Conservation (phyloP, 768 basidiomycete species). For the Hygrophorus pudorinus region DNA sequence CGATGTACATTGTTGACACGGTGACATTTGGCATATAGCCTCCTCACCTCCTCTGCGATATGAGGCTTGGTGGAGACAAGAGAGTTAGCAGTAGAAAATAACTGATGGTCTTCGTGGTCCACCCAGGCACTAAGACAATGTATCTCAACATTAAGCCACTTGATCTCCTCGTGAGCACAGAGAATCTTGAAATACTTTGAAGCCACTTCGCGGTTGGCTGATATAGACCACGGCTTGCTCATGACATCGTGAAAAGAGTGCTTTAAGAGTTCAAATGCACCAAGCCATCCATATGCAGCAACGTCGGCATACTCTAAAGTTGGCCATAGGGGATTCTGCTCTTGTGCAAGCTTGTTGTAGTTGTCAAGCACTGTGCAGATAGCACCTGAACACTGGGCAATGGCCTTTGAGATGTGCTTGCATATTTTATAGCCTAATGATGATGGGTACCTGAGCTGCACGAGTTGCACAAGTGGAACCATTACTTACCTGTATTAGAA, state of each 20-base stretch:
- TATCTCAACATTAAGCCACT: neutral
- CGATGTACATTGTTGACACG: too few species aligned
- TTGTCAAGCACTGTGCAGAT: neutral
- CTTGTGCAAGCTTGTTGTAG: neutral
- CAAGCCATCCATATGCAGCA: neutral
- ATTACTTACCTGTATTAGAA: neutral
- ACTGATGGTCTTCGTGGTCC: too few species aligned
- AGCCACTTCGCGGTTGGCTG: too few species aligned
- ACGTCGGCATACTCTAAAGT: neutral
- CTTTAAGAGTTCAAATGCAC: neutral
- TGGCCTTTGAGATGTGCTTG: neutral
- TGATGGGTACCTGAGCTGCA: neutral
- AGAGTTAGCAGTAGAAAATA: too few species aligned
- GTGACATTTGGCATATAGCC: neutral
- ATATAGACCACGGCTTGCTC: neutral
- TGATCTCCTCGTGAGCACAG: neutral
- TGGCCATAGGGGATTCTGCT: neutral
- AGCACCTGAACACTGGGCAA: neutral
- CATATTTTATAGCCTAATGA: neutral
- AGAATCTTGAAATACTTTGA: too few species aligned
- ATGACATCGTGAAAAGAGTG: neutral
- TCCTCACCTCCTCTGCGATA: neutral
- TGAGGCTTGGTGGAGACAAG: too few species aligned
- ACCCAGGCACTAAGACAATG: too few species aligned
- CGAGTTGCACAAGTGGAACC: neutral